Evolutionary conservation across 495 filamentous ascomycete genomes (phyloP), one percentile per base, ranked within the genome.

Genomic region (Podospora pseudoanserina): DNA sequence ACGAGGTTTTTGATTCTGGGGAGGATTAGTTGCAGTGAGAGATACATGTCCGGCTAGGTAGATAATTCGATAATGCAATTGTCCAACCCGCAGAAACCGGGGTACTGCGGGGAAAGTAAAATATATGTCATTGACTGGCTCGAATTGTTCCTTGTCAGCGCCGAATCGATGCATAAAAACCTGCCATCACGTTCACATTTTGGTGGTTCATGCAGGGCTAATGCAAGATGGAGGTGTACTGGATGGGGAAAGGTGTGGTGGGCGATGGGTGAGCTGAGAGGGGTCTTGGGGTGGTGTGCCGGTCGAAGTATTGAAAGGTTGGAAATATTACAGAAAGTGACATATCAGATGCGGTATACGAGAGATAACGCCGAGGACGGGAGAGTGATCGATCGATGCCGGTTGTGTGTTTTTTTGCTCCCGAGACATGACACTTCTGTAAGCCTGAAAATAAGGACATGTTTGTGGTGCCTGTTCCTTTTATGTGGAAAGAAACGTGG

Each of bases 1-100:
- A 67, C 5, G 65, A 67, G 4, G 67, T 39, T 15, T 28, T 13
- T 4, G 67, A 67, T 15, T 3, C 44, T 19, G 61, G 63, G 28
- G 53, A 57, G 2, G 55, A 58, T 20, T 6, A 58, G n/a, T 20
- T 58, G n/a, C 13, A 26, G 18, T 58, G 55, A 23, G 20, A 23
- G 23, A 23, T 23, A 23, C 23, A 23, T 23, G 23, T 23, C 23
- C 23, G 23, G 23, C 23, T 23, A 23, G 23, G 23, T 23, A 23
- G 23, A 23, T 23, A 23, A 23, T 58, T 58, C 55, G 55, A 58
- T 26, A 58, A 26, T 20, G 23, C 55, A 58, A 58, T 26, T 58
- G n/a, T 58, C 11, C 3, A 18, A 58, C 2, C 4, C 30, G 1
- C 7, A 5, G 7, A 56, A 6, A 56, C 6, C 16, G 6, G 11